A percentile compares a stretch with the other conserved stretches of the same genome.
Evolutionary conservation across 2,329 filamentous ascomycete genomes (phyloP).

Genomic region (Mariannaea sp.): DNA sequence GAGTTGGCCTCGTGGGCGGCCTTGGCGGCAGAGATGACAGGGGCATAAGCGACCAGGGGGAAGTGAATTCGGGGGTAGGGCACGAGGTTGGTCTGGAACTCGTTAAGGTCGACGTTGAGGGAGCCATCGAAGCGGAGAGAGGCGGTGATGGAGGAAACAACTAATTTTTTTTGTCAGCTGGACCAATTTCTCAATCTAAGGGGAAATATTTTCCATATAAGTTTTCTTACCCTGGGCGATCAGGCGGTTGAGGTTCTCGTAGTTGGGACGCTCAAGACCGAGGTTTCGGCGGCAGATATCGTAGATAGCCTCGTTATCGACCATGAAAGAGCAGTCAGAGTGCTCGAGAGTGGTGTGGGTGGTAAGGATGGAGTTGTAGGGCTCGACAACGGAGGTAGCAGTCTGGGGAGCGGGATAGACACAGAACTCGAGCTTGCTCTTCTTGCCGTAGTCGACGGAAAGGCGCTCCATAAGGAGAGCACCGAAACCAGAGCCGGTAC

Average conservation of each 20-base stretch:
- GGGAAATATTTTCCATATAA: background rate
- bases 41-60: constrained; percentile 95
- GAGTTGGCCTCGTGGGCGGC: constrained; percentile 97
- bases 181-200: background rate
- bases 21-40: constrained; percentile 93
- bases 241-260: constrained; percentile 97
- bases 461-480: constrained; percentile 98
- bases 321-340: constrained; percentile 99
- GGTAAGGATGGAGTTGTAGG: constrained; percentile 99
- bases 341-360: constrained; percentile 99
- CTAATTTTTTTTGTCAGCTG: constrained; percentile 52
- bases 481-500: constrained; percentile 98
- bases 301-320: constrained; percentile 99
- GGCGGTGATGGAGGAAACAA: constrained; percentile 97
- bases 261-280: constrained; percentile 95
- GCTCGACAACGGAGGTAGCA: constrained; percentile 96
- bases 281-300: constrained; percentile 99
- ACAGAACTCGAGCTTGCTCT: constrained; percentile 99
- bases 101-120: constrained; percentile 98
- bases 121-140: constrained; percentile 98
- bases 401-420: constrained; percentile 98
- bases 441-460: constrained; percentile 99
- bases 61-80: constrained; percentile 99
- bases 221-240: constrained; percentile 83
- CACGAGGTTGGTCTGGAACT: constrained; percentile 99